Base-by-base conservation (phyloP, 768 basidiomycete genomes). In the Heimioporus sp. region DNA sequence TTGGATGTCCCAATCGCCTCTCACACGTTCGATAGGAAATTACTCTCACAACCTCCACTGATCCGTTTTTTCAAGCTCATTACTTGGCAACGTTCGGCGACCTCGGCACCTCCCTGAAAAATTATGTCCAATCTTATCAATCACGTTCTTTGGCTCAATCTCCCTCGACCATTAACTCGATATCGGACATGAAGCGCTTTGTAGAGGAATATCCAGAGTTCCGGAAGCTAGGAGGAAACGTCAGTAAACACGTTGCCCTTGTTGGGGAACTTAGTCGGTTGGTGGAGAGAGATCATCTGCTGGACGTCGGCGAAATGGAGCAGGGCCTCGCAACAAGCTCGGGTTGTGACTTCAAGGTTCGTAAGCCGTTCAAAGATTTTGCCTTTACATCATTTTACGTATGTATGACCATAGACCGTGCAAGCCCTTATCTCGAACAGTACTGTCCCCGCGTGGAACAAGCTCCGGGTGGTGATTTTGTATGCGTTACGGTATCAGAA, bases 141-240 rank as follows among this genome's bases (percentile, higher is more conserved):
- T 83, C 83, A 16, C 83, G 84, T 34, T 90, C 89, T n/a, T 72
- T 87, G 28, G 82, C 87, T 4, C 81, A 92, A 46, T 80, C 82
- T 0, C 85, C 88, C 0, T 81, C 85, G 2, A 77, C 87, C 20
- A 96, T 99, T 56, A 94, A 95, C 63, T 98, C 96, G 0, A 93
- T 98, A 51, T 55, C 78, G 5, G 97, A 99, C 60, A 99, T 99
- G 97, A 98, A 98, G 68, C 84, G 80, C 10, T 96, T 96, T 61
- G 90, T 99, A 2, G 97, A 99, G 67, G 95, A 98, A 61, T 99
- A 96, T 71, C 97, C 97, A 1, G 97, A 99, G 69, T 98, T 98
- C 64, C 80, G 87, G 59, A 95, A 95, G 66, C 78, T 99, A 30
- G 94, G 97, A 1, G 95, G 95, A 10, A 99, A 99, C 67, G 97